Conservation (phyloP, 768 basidiomycete species). For the Mycena rebaudengoi region DNA sequence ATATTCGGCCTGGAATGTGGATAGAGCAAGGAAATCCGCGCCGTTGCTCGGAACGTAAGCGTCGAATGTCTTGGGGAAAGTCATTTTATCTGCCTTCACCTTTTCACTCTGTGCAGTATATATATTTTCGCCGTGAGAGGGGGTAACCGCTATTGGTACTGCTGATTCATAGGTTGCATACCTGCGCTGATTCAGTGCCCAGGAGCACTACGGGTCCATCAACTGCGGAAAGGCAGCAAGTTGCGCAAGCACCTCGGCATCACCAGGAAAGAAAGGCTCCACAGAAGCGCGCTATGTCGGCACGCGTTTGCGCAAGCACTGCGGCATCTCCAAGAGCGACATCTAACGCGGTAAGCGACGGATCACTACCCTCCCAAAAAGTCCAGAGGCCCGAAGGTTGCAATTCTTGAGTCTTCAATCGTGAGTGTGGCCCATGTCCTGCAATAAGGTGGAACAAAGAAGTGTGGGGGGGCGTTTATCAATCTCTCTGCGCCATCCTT, state of each 20-base stretch:
- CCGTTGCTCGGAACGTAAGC: conserved; percentile 4
- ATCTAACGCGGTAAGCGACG: not conserved
- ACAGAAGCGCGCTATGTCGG: conserved; percentile 3
- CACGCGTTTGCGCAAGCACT: conserved; percentile 1
- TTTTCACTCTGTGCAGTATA: not conserved
- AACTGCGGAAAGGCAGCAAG: too few relatives aligned
- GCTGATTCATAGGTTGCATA: conserved; percentile 2
- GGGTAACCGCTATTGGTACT: too few relatives aligned
- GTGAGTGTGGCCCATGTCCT: conserved; percentile 1
- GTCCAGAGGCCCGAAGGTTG: not conserved
- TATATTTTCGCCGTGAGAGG: conserved; percentile 5
- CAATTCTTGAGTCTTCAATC: too few relatives aligned
- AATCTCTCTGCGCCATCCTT: not conserved
- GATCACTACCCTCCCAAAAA: conserved; percentile 1
- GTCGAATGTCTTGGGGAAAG: not conserved
- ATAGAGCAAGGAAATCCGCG: not conserved
- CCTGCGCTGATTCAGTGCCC: not conserved
- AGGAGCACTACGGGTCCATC: not conserved
- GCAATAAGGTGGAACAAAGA: too few relatives aligned
- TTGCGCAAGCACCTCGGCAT: conserved; percentile 4
- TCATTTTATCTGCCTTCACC: conserved; percentile 7
- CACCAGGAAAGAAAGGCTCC: conserved; percentile 3
- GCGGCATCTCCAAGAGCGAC: conserved; percentile 5
- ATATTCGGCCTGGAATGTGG: conserved; percentile 7
- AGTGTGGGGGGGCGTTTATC: too few relatives aligned